These are phyloP conservation scores for Epichloe hybrida DNA, from an alignment of 2,329 filamentous ascomycete species.

Conservation along the genomic window DNA sequence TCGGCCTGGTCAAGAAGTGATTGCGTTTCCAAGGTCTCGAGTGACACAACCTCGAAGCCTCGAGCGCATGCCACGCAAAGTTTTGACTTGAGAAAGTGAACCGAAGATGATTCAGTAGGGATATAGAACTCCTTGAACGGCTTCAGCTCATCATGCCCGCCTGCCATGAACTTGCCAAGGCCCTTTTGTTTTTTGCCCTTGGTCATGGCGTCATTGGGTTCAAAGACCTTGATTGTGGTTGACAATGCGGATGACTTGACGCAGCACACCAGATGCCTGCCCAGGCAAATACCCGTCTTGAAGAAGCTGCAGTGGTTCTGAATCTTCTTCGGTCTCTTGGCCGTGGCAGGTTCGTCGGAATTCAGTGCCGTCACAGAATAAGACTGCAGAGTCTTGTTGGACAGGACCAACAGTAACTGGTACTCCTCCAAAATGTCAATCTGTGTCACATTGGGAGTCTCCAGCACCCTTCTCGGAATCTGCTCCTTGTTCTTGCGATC, in stretches of 20 bases:
- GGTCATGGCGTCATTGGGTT: slow-evolving; percentile 87
- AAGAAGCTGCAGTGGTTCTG: slow-evolving; percentile 97
- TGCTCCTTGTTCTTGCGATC: slow-evolving; percentile 82
- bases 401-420: slow-evolving; percentile 75
- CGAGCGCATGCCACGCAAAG: slow-evolving; percentile 90
- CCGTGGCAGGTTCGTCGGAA: slow-evolving; percentile 63
- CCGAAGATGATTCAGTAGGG: slow-evolving; percentile 91
- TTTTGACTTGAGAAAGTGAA: slow-evolving; percentile 94
- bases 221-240: slow-evolving; percentile 97
- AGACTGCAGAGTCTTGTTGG: slow-evolving; percentile 84
- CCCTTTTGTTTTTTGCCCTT: slow-evolving; percentile 94
- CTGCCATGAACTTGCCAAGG: slow-evolving; percentile 88
- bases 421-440: slow-evolving; percentile 96
- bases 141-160: slow-evolving; percentile 84
- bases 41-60: slow-evolving; percentile 91
- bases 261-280: slow-evolving; percentile 86
- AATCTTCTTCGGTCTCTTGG: slow-evolving; percentile 88
- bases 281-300: slow-evolving; percentile 89
- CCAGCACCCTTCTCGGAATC: slow-evolving; percentile 69
- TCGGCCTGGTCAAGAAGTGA: slow-evolving; percentile 94
- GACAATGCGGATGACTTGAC: slow-evolving; percentile 90
- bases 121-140: slow-evolving; percentile 99
- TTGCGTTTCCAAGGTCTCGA: slow-evolving; percentile 96
- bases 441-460: slow-evolving; percentile 78
- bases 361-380: slow-evolving; percentile 82